Percentiles rank a stretch among this genome's conserved stretches.
Evolutionary conservation across 2,329 filamentous ascomycete species (phyloP).

Genomic region (Graphilbum sp.): DNA sequence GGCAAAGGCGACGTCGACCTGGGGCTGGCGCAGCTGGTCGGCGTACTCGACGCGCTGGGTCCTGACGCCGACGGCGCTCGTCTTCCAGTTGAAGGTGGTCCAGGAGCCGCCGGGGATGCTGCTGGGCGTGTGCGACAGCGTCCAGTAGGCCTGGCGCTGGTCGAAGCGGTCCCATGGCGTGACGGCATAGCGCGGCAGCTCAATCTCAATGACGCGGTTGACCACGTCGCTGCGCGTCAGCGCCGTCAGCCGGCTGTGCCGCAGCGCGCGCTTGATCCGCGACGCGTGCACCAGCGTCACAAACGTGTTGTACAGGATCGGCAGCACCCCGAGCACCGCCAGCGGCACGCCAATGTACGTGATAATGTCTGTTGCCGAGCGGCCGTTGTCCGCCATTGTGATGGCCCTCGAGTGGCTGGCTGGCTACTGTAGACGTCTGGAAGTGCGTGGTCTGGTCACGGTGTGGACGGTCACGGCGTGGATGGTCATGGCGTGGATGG

Average conservation of each 20-base stretch:
- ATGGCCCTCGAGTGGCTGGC: too few species aligned
- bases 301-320: constrained; percentile 49
- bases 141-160: constrained; percentile 41
- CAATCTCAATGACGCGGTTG: constrained; percentile 49
- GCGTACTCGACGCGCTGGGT: constrained; percentile 48
- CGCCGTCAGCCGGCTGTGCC: constrained; percentile 37
- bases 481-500: too few species aligned
- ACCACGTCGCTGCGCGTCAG: constrained; percentile 47
- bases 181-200: constrained; percentile 47
- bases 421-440: too few species aligned
- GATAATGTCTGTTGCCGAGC: constrained; percentile 16
- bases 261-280: constrained; percentile 41
- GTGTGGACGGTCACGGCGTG: too few species aligned
- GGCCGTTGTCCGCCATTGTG: constrained; percentile 8
- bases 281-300: constrained; percentile 42
- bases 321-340: constrained; percentile 30
- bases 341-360: constrained; percentile 20
- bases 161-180: constrained; percentile 40
- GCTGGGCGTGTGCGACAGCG: constrained; percentile 31
- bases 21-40: constrained; percentile 35
- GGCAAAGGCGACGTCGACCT: constrained; percentile 38
- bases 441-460: too few species aligned
- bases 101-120: constrained; percentile 43
- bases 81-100: constrained; percentile 51
- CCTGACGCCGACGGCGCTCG: constrained; percentile 43